Conservation (phyloP, 768 basidiomycete genomes). For the Cystobasidium tubakii region DNA sequence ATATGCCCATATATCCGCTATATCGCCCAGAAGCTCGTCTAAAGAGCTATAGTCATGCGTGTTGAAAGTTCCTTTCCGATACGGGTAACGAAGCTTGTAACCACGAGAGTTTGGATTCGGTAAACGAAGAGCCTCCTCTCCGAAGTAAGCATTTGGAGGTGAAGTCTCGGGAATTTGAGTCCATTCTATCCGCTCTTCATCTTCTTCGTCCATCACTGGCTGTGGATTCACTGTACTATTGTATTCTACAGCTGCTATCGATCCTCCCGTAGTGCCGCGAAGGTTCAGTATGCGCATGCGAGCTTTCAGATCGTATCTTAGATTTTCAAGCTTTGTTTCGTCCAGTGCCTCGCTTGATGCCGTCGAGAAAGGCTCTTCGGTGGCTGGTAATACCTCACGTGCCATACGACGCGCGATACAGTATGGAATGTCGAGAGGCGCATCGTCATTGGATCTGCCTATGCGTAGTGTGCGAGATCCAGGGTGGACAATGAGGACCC, state of each 20-base stretch:
- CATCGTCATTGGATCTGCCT: conserved; percentile 42
- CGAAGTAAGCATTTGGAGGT: conserved; percentile 56
- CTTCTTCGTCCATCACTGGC: conserved; percentile 75
- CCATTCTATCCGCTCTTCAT: conserved; percentile 79
- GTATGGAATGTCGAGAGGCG: conserved; percentile 43
- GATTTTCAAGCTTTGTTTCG: conserved; percentile 62
- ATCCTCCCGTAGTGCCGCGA: conserved; percentile 54
- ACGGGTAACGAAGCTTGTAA: conserved; percentile 75
- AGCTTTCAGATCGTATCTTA: conserved; percentile 50
- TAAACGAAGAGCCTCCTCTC: conserved; percentile 59
- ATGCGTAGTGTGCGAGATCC: conserved; percentile 46
- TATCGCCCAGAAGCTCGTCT: conserved; percentile 68
- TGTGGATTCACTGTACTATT: conserved; percentile 80
- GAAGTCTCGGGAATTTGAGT: conserved; percentile 53
- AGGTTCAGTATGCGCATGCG: conserved; percentile 57
- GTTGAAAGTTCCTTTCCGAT: conserved; percentile 76
- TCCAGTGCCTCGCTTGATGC: conserved; percentile 48
- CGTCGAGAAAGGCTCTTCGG: background rate
- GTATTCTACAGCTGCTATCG: conserved; percentile 52
- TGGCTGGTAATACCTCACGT: background rate
- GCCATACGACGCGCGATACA: conserved; percentile 43
- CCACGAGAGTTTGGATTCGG: conserved; percentile 64
- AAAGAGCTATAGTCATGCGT: conserved; percentile 60
- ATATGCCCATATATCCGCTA: conserved; percentile 63
- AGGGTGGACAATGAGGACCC: conserved; percentile 46